phyloP scores from a whole-genome alignment of 2,329 filamentous ascomycete genomes.

The Ophioceras dolichostomum region DNA sequence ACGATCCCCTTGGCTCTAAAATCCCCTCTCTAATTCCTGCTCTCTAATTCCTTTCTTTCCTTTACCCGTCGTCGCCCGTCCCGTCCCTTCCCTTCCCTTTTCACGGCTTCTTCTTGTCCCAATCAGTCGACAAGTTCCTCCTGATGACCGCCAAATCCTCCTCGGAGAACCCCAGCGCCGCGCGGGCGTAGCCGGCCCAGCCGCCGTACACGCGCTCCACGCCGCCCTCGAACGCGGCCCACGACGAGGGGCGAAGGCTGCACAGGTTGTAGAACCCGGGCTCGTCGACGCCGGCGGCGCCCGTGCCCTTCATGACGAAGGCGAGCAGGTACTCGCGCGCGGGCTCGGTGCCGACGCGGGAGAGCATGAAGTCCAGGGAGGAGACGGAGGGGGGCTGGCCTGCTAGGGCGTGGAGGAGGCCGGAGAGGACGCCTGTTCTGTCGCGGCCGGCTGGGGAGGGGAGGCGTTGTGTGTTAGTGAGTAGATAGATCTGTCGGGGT shows the following conservation, averaged over 20 bases:
- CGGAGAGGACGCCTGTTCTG: slow-evolving; percentile 37
- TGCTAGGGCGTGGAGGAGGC: slow-evolving; percentile 36
- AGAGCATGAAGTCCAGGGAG: slow-evolving; percentile 38
- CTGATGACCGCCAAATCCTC: slow-evolving; percentile 33
- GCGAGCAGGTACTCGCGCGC: slow-evolving; percentile 32
- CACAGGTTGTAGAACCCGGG: slow-evolving; percentile 37
- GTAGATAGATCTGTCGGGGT: too few relatives aligned
- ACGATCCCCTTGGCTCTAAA: too few relatives aligned
- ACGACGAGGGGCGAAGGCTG: slow-evolving; percentile 29
- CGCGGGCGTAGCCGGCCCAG: slow-evolving; percentile 34
- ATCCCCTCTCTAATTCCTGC: background rate
- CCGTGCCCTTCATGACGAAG: slow-evolving; percentile 25
- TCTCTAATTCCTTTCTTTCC: background rate
- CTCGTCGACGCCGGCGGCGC: slow-evolving; percentile 21
- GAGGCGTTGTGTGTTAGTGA: background rate
- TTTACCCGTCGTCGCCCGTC: too few relatives aligned
- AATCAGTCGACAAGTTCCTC: slow-evolving; percentile 22
- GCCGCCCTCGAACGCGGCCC: slow-evolving; percentile 30
- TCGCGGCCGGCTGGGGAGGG: slow-evolving; percentile 34
- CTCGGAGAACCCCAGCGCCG: slow-evolving; percentile 29
- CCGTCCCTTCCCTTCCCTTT: too few relatives aligned
- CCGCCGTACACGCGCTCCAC: slow-evolving; percentile 31
- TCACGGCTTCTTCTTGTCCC: background rate
- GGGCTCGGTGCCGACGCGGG: slow-evolving; percentile 38
- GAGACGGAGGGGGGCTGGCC: slow-evolving; percentile 29